phyloP scores from a whole-genome alignment of 176 grass and related monocot species.

The Zoysia japonica region DNA sequence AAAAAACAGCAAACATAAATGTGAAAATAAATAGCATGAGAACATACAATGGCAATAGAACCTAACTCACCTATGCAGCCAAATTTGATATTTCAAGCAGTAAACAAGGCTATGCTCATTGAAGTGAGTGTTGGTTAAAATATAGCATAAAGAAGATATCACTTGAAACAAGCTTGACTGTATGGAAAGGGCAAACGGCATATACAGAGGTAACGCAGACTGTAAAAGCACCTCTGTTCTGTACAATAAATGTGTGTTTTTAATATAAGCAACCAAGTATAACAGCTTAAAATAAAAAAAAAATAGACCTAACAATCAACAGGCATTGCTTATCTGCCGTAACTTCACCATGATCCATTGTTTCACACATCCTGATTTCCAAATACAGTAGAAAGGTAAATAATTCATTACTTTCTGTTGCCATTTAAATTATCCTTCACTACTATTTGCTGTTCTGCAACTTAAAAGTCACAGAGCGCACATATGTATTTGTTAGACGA shows the following conservation, averaged over 20 bases:
- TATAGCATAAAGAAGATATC: not conserved
- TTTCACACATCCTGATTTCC: not conserved
- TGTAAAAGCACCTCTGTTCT: not conserved
- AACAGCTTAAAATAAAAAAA: not conserved
- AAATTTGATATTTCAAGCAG: not conserved
- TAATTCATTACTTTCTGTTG: not conserved
- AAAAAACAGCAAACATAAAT: slow-evolving; percentile 14
- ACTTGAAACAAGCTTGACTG: not conserved
- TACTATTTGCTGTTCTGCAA: not conserved
- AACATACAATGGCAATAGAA: not conserved
- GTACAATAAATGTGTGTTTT: not conserved
- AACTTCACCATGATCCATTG: not conserved
- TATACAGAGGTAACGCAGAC: not conserved
- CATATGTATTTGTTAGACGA: not conserved
- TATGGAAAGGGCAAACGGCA: not conserved
- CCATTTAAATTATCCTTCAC: not conserved
- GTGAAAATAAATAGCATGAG: slow-evolving; percentile 32
- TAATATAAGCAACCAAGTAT: not conserved
- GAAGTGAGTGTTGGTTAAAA: not conserved
- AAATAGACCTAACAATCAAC: not conserved
- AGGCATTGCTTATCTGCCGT: not conserved
- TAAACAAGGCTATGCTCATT: not conserved
- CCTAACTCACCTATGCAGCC: not conserved
- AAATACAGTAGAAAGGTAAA: not conserved
- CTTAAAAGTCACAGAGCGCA: not conserved